A percentile compares a stretch with the other conserved stretches of the same genome.
Conservation (phyloP, 148 eudicot species). For the Rhododendron williamsianum region DNA sequence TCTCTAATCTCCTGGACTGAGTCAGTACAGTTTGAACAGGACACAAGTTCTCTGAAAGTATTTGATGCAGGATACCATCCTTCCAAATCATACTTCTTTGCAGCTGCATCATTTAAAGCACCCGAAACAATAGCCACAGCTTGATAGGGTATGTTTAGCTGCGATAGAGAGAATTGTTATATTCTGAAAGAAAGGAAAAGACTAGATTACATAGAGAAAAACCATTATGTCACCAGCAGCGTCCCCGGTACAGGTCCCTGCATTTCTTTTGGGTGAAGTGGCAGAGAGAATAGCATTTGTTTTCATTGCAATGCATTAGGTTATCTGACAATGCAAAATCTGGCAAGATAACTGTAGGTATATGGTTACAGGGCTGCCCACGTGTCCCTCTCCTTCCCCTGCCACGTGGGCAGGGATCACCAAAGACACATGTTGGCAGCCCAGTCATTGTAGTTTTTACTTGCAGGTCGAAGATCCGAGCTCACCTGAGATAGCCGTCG, state of each 20-base stretch:
- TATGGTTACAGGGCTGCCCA: too few relatives aligned
- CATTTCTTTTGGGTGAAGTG: not conserved
- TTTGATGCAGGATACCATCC: constrained; percentile 86
- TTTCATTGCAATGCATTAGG: too few relatives aligned
- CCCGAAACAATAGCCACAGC: constrained; percentile 80
- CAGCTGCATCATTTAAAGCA: constrained; percentile 89
- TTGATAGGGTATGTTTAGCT: constrained; percentile 80
- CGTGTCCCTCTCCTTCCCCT: too few relatives aligned
- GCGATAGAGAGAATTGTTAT: constrained; percentile 18
- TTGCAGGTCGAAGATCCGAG: too few relatives aligned
- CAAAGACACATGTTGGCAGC: too few relatives aligned
- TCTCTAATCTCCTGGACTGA: constrained; percentile 84
- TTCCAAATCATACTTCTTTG: constrained; percentile 90
- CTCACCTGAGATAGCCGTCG: too few relatives aligned
- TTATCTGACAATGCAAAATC: too few relatives aligned
- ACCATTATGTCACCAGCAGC: not conserved
- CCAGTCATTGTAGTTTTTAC: too few relatives aligned
- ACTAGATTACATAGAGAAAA: not conserved
- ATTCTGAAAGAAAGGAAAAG: not conserved
- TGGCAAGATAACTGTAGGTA: too few relatives aligned
- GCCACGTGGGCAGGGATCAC: too few relatives aligned
- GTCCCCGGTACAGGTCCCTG: not conserved
- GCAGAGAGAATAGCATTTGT: not conserved
- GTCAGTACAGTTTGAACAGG: constrained; percentile 94
- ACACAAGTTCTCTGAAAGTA: constrained; percentile 76